Conservation (phyloP, 2,329 filamentous ascomycete genomes). For the Aspergillus japonicus region DNA sequence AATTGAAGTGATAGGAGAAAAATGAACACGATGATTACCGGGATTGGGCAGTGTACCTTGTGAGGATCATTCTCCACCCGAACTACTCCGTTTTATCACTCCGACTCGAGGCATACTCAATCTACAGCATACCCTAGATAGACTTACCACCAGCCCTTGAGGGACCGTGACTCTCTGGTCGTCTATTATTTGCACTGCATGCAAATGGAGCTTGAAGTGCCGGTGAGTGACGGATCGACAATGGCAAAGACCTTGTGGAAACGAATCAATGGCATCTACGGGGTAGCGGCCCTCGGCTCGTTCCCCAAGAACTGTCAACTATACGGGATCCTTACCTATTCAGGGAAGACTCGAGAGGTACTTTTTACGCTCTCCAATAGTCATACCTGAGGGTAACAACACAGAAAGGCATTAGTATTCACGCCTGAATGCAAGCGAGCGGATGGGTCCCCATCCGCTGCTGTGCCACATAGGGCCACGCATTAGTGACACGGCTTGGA, state of each 20-base stretch:
- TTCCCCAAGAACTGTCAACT: not conserved
- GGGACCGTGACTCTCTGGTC: not conserved
- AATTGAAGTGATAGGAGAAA: slow-evolving; percentile 4
- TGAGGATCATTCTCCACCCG: not conserved
- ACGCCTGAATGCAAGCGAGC: slow-evolving; percentile 18
- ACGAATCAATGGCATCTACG: not conserved
- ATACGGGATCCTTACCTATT: not conserved
- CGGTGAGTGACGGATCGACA: not conserved
- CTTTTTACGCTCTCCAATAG: not conserved
- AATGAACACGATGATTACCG: not conserved
- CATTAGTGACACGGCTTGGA: slow-evolving; percentile 17
- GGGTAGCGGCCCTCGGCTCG: not conserved
- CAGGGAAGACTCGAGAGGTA: not conserved
- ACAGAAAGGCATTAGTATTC: slow-evolving; percentile 20
- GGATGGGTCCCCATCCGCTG: slow-evolving; percentile 16
- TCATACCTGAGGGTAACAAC: slow-evolving; percentile 8
- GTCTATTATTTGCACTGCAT: not conserved
- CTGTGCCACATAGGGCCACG: slow-evolving; percentile 18
- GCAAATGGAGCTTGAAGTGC: not conserved
- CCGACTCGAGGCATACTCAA: not conserved
- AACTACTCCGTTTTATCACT: not conserved
- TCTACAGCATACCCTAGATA: not conserved
- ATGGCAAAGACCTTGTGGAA: not conserved
- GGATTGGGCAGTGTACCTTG: not conserved
- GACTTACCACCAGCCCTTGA: not conserved